Percentiles rank a stretch among this genome's conserved stretches.
phyloP scores from a whole-genome alignment of 2,329 filamentous ascomycete species.

The Penicillium sp. region DNA sequence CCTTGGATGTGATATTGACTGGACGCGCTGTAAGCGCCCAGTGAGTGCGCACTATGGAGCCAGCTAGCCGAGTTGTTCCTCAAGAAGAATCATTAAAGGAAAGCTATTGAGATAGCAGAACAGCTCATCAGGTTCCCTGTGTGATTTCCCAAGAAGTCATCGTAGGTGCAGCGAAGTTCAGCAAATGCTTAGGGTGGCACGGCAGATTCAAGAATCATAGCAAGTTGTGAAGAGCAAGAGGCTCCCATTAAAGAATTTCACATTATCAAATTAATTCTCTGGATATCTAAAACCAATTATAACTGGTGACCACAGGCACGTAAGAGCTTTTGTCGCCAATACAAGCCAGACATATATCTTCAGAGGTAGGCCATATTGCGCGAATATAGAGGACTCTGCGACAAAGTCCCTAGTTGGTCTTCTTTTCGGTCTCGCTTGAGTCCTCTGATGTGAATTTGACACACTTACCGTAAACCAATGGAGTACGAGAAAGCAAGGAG shows the following conservation, averaged over 20 bases:
- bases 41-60: too few species aligned
- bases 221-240: conserved; percentile 13
- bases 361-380: not conserved
- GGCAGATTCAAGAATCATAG: conserved; percentile 18
- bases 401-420: conserved; percentile 13
- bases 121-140: conserved; percentile 51
- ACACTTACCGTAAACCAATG: conserved; percentile 36
- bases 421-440: conserved; percentile 18
- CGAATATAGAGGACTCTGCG: not conserved
- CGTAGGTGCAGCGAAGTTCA: conserved; percentile 20
- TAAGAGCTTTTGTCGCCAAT: not conserved
- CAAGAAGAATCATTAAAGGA: conserved; percentile 48
- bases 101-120: conserved; percentile 49
- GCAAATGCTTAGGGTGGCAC: conserved; percentile 16
- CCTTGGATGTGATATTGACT: too few species aligned
- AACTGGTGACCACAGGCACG: not conserved
- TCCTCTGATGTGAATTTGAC: conserved; percentile 31
- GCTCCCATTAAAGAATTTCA: not conserved
- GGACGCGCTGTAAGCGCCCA: too few species aligned
- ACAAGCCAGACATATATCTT: not conserved
- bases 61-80: too few species aligned
- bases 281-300: not conserved
- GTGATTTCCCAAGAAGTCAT: conserved; percentile 20
- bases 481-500: conserved; percentile 28
- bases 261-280: conserved; percentile 13